These are phyloP conservation scores for Danielia oregonensis DNA, from an alignment of 805 yeast species.

Conservation along the genomic window DNA sequence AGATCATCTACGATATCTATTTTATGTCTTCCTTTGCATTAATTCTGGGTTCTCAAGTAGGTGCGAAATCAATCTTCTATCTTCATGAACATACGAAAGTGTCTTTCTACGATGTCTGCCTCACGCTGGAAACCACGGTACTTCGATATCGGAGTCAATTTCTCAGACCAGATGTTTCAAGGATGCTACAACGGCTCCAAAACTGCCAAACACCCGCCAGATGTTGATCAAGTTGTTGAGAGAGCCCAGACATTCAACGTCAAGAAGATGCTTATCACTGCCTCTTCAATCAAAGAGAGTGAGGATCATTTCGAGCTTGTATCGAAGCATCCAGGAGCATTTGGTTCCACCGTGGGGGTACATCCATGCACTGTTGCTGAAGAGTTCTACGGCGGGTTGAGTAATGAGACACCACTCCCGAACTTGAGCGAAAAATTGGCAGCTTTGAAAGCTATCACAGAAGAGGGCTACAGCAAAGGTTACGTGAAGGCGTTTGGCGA, in stretches of 20 bases:
- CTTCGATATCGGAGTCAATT: constrained; percentile 59
- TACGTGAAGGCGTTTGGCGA: constrained; percentile 86
- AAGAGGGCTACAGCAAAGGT: constrained; percentile 45
- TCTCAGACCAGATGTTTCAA: constrained; percentile 84
- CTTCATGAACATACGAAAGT: no score
- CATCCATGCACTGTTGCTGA: constrained; percentile 84
- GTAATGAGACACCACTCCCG: constrained; percentile 33
- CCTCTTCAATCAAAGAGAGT: constrained; percentile 71
- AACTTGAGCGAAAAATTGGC: constrained; percentile 42
- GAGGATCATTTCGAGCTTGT: constrained; percentile 57
- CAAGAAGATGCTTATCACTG: constrained; percentile 71
- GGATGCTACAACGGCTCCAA: constrained; percentile 70
- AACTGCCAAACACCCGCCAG: constrained; percentile 57
- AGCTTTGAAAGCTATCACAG: constrained; percentile 47
- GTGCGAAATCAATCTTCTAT: no score
- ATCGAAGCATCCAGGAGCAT: constrained; percentile 25
- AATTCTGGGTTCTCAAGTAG: no score
- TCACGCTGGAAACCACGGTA: constrained; percentile 37
- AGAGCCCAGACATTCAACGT: constrained; percentile 70
- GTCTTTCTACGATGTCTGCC: no score
- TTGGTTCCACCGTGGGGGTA: constrained; percentile 80
- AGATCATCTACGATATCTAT: no score
- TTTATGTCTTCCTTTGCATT: no score
- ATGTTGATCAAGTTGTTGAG: constrained; percentile 57
- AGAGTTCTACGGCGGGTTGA: constrained; percentile 32